These are phyloP conservation scores for Panicum miliaceum DNA, from an alignment of 176 grass and related monocot genomes.

Conservation along the genomic window DNA sequence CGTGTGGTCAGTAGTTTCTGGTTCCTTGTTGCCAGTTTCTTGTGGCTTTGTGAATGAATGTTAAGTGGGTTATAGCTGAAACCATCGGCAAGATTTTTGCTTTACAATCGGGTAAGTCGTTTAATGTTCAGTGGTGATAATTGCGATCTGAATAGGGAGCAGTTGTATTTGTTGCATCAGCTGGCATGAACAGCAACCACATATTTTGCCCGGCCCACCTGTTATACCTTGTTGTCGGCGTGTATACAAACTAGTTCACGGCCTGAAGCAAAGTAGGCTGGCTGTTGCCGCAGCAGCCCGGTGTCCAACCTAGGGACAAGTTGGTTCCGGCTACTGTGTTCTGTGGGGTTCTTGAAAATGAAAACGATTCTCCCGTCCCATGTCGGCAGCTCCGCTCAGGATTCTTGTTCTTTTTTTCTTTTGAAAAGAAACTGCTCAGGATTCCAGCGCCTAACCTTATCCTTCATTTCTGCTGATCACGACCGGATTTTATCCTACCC, in stretches of 20 bases:
- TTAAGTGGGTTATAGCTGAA: neutral
- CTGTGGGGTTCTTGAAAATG: neutral
- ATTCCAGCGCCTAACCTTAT: neutral
- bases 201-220: too few relatives aligned
- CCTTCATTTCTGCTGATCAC: neutral
- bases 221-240: too few relatives aligned
- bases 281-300: neutral
- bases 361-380: slow-evolving; percentile 12
- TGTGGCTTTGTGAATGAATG: neutral
- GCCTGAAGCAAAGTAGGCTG: neutral
- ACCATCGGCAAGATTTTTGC: neutral
- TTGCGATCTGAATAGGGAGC: neutral
- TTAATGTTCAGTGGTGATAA: too few relatives aligned
- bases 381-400: slow-evolving; percentile 17
- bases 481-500: neutral
- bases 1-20: neutral
- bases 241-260: too few relatives aligned
- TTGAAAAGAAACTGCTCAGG: neutral
- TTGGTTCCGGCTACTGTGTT: neutral
- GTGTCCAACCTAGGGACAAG: neutral
- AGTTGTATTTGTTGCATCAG: neutral
- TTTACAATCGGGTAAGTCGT: neutral
- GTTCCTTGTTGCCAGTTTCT: neutral
- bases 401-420: too few relatives aligned
- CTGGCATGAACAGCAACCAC: neutral